Base-by-base conservation (phyloP, 192 early-diverging fungal genomes). In the Gonapodya sp. region DNA sequence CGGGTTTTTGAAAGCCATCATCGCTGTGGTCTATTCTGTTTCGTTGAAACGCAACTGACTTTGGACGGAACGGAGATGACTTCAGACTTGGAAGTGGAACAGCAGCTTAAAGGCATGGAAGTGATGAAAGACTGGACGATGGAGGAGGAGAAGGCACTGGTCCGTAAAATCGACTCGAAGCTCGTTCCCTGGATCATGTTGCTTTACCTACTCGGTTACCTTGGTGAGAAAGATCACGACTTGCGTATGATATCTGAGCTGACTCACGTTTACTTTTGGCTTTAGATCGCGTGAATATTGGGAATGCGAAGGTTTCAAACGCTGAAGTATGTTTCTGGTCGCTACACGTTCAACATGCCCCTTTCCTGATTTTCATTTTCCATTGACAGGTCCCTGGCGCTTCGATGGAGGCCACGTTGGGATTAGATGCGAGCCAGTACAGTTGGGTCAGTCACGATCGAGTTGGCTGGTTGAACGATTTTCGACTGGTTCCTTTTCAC, bases 141-240 rank as follows among this genome's bases (percentile, higher is more conserved):
- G 8, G 46, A 64, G 46, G 46, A 64, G 24, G 46, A 64, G 46
- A 64, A 64, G 46, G 46, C 46, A 8, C 46, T 64, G 8, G 46
- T 64, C 46, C 46, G 46, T 24, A 64, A 64, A 33, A 18, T 77
- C 75, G 75, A 77, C 75, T 2, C 34, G 18, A 18, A 34, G 75
- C 18, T 77, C 75, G 34, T 77, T 2, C 75, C 75, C 8, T 77
- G 75, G 75, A 77, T 77, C 75, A 34, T 18, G 75, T 34, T 77
- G 30, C 34, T 18, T 34, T 77, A 77, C 75, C 75, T 77, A 14
- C 34, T 77, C 75, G 75, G 30, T 2, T 77, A 77, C 34, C 75
- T 77, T 64, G 46, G 46, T 64, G 46, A 64, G 46, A 16, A 16
- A 16, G 46, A 24, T 24, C 8, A 16, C 8, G 8, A 64, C 24